Percentiles rank a stretch among this genome's conserved stretches.
phyloP scores from a whole-genome alignment of 257 asterid genomes.

The Solanum bulbocastanum region DNA sequence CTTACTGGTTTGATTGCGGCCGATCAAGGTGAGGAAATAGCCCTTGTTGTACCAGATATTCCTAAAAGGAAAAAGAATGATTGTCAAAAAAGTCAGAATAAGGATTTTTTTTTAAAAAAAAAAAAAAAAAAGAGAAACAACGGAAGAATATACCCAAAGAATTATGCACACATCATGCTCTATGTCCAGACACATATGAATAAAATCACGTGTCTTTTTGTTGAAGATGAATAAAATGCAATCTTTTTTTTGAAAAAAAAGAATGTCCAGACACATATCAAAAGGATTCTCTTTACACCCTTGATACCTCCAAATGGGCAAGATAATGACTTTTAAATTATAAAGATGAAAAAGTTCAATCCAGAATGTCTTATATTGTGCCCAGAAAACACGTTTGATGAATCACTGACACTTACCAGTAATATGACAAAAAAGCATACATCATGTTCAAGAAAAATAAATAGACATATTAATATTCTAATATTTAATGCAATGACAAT shows the following conservation, averaged over 20 bases:
- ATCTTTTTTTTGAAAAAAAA: too few species aligned
- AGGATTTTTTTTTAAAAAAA: background rate
- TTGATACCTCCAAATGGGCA: background rate
- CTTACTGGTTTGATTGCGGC: constrained; percentile 36
- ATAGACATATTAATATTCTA: background rate
- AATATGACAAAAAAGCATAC: background rate
- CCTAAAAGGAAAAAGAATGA: constrained; percentile 17
- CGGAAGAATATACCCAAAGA: background rate
- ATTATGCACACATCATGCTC: background rate
- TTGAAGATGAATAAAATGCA: background rate
- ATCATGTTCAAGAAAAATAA: background rate
- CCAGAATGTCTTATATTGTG: background rate
- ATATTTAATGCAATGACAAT: background rate
- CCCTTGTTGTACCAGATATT: constrained; percentile 31
- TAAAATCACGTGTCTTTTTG: background rate
- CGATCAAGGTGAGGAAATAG: constrained; percentile 31
- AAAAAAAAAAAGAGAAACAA: background rate
- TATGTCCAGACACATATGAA: background rate
- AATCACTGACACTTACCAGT: background rate
- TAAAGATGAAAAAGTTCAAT: background rate
- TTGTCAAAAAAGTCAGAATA: background rate
- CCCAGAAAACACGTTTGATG: background rate
- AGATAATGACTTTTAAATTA: background rate
- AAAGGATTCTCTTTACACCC: background rate
- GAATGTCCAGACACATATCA: background rate